Percentiles rank a stretch among this genome's conserved stretches.
Evolutionary conservation across 352 stramenopile genomes (phyloP).

Genomic region (Phytophthora niederhauseri): DNA sequence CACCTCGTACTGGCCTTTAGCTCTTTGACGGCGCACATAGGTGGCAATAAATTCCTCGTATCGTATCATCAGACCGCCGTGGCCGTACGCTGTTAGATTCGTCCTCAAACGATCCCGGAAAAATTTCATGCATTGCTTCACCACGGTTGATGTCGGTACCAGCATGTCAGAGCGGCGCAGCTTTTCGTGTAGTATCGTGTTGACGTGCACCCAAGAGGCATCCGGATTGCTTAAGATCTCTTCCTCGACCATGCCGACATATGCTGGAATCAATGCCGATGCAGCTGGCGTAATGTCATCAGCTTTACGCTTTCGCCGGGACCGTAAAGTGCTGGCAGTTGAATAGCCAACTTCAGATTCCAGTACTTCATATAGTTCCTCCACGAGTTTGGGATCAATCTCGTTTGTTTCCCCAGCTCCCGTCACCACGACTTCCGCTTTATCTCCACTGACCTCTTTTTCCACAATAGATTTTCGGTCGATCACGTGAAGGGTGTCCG

Average conservation of each 20-base stretch:
- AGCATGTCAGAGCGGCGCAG: constrained; percentile 43
- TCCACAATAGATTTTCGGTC: constrained; percentile 48
- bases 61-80: constrained; percentile 51
- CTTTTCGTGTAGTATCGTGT: constrained; percentile 42
- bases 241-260: constrained; percentile 65
- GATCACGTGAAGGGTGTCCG: constrained; percentile 38
- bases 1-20: constrained; percentile 23
- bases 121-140: constrained; percentile 36
- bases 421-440: constrained; percentile 32
- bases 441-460: constrained; percentile 31
- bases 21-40: constrained; percentile 42
- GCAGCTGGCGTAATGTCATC: constrained; percentile 15
- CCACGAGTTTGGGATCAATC: constrained; percentile 32
- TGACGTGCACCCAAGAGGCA: constrained; percentile 44
- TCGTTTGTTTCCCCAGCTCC: constrained; percentile 12
- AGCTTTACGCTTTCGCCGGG: constrained; percentile 29
- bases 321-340: background rate
- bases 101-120: constrained; percentile 49
- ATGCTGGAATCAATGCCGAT: constrained; percentile 44
- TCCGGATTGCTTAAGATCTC: constrained; percentile 51
- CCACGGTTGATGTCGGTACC: constrained; percentile 52
- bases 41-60: constrained; percentile 65
- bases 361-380: constrained; percentile 39
- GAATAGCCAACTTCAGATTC: constrained; percentile 29
- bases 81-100: constrained; percentile 43